Base-by-base conservation (phyloP, 208 protist species). In the Sergeia podlipaevii region DNA sequence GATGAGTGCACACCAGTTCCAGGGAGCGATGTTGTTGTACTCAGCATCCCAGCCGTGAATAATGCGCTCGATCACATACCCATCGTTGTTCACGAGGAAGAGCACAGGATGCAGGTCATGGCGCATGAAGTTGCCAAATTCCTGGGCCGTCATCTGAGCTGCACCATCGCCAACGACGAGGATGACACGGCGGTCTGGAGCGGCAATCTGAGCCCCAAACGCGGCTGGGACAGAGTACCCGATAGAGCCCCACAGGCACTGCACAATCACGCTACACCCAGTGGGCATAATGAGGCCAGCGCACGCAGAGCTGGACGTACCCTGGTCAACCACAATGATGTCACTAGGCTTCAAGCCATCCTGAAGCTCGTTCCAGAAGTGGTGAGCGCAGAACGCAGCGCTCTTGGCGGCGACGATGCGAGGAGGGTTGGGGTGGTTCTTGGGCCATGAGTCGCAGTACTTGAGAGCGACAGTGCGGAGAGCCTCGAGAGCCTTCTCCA, bases 61-160 rank as follows among this genome's bases (percentile, higher is more conserved):
- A 29, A 70, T 50, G 24, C 62, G 61, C 50, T 81, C 70, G 39
- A 75, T 75, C 23, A 69, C 59, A 49, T 78, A 78, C 55, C 75
- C 70, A 42, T 76, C 53, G 58, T 78, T 78, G 67, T 78, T 73
- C 26, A 76, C 52, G n/a, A 78, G 60, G 57, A 83, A 72, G 13
- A 73, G 18, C 52, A 69, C 34, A 21, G 70, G 45, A 27, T 33
- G 60, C 36, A 78, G 46, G 23, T 50, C 44, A 62, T 56, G 26
- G 50, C 74, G 75, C 23, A 50, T 15, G 60, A 76, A 74, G 45
- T 65, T 53, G 56, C 67, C 47, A 34, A 83, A 39, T 60, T 72
- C 62, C 63, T 83, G 70, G 29, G 63, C 50, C 23, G 62, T 78
- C 70, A 78, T 72, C 55, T 71, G 57, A 15, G 71, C 63, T 3